These are phyloP conservation scores for Plantago major DNA, from an alignment of 257 asterid species.

Conservation along the genomic window DNA sequence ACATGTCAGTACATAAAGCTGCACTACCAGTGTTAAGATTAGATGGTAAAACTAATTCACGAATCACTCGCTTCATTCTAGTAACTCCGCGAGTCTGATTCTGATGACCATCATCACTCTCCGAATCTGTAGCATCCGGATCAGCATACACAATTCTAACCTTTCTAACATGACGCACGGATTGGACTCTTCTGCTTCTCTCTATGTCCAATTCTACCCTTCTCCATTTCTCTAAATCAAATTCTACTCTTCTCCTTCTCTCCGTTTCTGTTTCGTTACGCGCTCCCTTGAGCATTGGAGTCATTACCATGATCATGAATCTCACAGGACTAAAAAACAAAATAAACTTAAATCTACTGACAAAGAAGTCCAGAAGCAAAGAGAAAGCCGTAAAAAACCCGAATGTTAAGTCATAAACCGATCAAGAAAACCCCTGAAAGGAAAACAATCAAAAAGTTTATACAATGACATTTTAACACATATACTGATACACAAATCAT, in stretches of 20 bases:
- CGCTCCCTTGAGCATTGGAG: too few relatives aligned
- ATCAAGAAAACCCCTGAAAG: too few relatives aligned
- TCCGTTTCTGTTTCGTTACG: neutral
- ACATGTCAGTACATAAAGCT: neutral
- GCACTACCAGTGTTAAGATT: neutral
- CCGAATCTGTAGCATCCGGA: conserved; percentile 8
- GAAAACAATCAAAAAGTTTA: too few relatives aligned
- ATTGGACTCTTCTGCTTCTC: neutral
- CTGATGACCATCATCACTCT: neutral
- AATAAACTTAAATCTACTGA: neutral
- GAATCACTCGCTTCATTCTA: neutral
- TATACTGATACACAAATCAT: too few relatives aligned
- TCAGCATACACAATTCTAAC: conserved; percentile 1
- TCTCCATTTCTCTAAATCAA: neutral
- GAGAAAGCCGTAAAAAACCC: too few relatives aligned
- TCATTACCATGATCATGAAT: too few relatives aligned
- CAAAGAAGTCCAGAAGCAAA: too few relatives aligned
- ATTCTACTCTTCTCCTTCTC: too few relatives aligned
- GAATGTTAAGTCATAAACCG: too few relatives aligned
- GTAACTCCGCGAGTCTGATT: neutral
- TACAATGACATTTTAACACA: too few relatives aligned
- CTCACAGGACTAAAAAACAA: neutral
- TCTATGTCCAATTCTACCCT: neutral
- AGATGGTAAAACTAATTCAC: neutral
- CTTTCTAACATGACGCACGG: too few relatives aligned